Percentiles rank a stretch among this genome's conserved stretches.
phyloP scores from a whole-genome alignment of 495 filamentous ascomycete genomes.

The Margaritispora aquatica region DNA sequence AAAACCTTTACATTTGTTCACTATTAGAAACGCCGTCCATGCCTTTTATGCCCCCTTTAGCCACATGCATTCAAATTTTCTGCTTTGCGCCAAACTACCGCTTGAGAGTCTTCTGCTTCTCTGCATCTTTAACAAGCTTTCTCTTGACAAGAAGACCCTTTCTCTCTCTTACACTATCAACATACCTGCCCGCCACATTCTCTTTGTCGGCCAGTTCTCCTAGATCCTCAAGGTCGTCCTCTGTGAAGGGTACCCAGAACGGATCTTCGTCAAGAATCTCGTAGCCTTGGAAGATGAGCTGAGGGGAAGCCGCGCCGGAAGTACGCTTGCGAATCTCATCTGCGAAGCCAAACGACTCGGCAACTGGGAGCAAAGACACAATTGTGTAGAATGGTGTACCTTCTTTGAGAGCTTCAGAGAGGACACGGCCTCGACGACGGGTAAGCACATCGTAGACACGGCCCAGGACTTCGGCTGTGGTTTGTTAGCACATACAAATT shows the following conservation, averaged over 20 bases:
- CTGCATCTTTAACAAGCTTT: slow-evolving; percentile 78
- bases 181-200: slow-evolving; percentile 93
- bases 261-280: slow-evolving; percentile 90
- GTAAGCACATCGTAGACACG: slow-evolving; percentile 92
- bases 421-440: slow-evolving; percentile 80
- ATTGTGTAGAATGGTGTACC: slow-evolving; percentile 96
- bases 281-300: slow-evolving; percentile 88
- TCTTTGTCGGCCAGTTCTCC: slow-evolving; percentile 88
- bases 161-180: slow-evolving; percentile 76
- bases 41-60: too few species aligned
- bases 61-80: neutral
- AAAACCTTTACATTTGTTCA: too few species aligned
- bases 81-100: slow-evolving; percentile 42
- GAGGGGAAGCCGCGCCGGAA: slow-evolving; percentile 82
- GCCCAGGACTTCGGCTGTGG: slow-evolving; percentile 80
- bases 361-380: slow-evolving; percentile 75
- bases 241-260: slow-evolving; percentile 94
- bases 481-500: neutral
- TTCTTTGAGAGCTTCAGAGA: slow-evolving; percentile 87
- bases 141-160: slow-evolving; percentile 83
- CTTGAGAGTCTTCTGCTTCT: slow-evolving; percentile 99
- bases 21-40: too few species aligned
- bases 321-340: slow-evolving; percentile 96
- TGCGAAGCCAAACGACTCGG: slow-evolving; percentile 90
- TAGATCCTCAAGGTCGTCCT: slow-evolving; percentile 94